A percentile compares a stretch with the other conserved stretches of the same genome.
Evolutionary conservation across 2,329 filamentous ascomycete species (phyloP).

Genomic region (Aspergillus ruber): DNA sequence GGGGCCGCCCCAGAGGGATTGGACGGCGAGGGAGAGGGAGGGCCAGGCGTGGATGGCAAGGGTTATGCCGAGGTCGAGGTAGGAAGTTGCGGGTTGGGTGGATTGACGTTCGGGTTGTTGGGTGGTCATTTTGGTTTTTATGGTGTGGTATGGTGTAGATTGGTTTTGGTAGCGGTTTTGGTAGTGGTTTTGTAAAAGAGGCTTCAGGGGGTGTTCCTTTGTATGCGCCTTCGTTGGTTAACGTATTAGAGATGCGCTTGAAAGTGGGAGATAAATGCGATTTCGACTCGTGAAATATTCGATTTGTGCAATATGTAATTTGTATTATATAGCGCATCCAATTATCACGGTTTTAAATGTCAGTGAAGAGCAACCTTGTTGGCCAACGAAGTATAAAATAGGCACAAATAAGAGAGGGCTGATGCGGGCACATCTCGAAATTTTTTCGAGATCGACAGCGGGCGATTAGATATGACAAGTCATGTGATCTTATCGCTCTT

Average conservation of each 20-base stretch:
- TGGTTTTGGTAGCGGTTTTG: neutral
- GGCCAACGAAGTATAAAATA: neutral
- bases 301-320: neutral
- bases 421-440: constrained; percentile 1
- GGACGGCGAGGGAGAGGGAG: constrained; percentile 76
- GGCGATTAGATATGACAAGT: constrained; percentile 10
- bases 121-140: constrained; percentile 14
- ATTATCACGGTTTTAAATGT: neutral
- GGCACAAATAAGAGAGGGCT: neutral
- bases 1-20: constrained; percentile 81
- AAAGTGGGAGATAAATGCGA: neutral
- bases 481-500: constrained; percentile 10
- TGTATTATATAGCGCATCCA: neutral
- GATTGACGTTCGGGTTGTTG: constrained; percentile 4
- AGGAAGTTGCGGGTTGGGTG: constrained; percentile 39
- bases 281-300: neutral
- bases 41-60: constrained; percentile 83
- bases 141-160: neutral
- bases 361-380: neutral
- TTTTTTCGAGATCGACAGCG: constrained; percentile 2
- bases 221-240: neutral
- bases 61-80: constrained; percentile 82
- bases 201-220: neutral
- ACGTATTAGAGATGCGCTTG: neutral
- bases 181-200: too few relatives aligned